phyloP scores from a whole-genome alignment of 768 basidiomycete species.

The Mycena rosella region DNA sequence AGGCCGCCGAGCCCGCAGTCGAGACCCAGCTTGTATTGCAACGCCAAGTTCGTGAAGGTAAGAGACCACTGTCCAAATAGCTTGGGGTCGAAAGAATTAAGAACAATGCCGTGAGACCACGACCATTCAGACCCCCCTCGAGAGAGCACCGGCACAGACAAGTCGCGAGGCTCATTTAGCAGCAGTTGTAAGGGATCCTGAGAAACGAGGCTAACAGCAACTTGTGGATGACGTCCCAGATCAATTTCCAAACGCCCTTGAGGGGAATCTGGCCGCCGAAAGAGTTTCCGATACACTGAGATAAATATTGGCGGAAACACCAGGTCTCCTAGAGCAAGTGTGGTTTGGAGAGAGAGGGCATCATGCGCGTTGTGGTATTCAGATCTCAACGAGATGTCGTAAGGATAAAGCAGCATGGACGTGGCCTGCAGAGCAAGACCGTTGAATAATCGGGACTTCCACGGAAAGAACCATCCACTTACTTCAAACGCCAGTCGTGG shows the following conservation, averaged over 20 bases:
- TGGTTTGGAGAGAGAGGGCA: conserved; percentile 53
- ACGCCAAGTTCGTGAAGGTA: conserved; percentile 66
- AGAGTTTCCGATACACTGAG: conserved; percentile 64
- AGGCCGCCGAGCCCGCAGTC: conserved; percentile 63
- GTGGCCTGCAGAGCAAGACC: conserved; percentile 50
- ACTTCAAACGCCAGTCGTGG: conserved; percentile 69
- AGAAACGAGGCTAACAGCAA: conserved; percentile 59
- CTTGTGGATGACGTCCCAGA: conserved; percentile 48
- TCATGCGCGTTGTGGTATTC: conserved; percentile 59
- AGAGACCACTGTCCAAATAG: conserved; percentile 66
- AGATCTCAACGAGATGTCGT: conserved; percentile 55
- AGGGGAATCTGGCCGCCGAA: conserved; percentile 56
- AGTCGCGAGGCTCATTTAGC: conserved; percentile 42
- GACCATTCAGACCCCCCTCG: conserved; percentile 12
- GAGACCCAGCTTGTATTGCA: conserved; percentile 62
- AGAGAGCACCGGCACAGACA: conserved; percentile 35
- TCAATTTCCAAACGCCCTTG: conserved; percentile 60
- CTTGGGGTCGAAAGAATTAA: conserved; percentile 57
- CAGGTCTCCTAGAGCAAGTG: conserved; percentile 49
- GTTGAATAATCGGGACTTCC: conserved; percentile 32
- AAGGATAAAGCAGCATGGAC: conserved; percentile 55
- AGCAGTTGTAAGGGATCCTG: conserved; percentile 55
- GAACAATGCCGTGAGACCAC: conserved; percentile 57
- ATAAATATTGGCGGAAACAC: conserved; percentile 53
- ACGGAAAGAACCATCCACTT: conserved; percentile 39